phyloP scores from a whole-genome alignment of 139 green algal species.

The Bryopsis sp. region DNA sequence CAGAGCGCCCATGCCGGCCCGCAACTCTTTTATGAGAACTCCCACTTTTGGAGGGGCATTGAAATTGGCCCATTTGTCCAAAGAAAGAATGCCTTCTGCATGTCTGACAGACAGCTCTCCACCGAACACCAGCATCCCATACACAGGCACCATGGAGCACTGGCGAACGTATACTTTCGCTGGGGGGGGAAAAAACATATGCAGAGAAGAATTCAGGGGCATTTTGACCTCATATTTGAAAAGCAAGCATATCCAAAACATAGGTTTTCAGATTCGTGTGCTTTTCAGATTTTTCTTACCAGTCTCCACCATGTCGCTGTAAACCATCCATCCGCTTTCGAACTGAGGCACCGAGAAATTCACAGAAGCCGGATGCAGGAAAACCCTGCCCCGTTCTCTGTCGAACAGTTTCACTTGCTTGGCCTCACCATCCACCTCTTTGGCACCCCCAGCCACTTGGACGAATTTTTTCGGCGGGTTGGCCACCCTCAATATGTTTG shows the following conservation, averaged over 20 bases:
- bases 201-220: conserved; percentile 9
- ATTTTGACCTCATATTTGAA: conserved; percentile 6
- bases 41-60: conserved; percentile 42
- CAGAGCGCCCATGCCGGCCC: conserved; percentile 48
- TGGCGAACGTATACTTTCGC: conserved; percentile 58
- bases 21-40: conserved; percentile 66
- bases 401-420: conserved; percentile 58
- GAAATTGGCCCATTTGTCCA: conserved; percentile 41
- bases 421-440: conserved; percentile 35
- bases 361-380: conserved; percentile 82
- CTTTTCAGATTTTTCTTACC: conserved; percentile 6
- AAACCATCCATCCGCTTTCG: conserved; percentile 73
- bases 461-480: conserved; percentile 17
- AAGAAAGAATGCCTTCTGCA: conserved; percentile 31
- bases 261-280: neutral
- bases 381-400: conserved; percentile 61
- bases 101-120: conserved; percentile 51
- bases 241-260: neutral
- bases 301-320: conserved; percentile 72
- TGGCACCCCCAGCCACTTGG: conserved; percentile 33
- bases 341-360: conserved; percentile 67
- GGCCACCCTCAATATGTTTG: conserved; percentile 73
- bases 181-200: conserved; percentile 10
- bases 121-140: conserved; percentile 78
- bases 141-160: conserved; percentile 66